Conservation (phyloP, 2,329 filamentous ascomycete species). For the Cordyceps pruinosa region DNA sequence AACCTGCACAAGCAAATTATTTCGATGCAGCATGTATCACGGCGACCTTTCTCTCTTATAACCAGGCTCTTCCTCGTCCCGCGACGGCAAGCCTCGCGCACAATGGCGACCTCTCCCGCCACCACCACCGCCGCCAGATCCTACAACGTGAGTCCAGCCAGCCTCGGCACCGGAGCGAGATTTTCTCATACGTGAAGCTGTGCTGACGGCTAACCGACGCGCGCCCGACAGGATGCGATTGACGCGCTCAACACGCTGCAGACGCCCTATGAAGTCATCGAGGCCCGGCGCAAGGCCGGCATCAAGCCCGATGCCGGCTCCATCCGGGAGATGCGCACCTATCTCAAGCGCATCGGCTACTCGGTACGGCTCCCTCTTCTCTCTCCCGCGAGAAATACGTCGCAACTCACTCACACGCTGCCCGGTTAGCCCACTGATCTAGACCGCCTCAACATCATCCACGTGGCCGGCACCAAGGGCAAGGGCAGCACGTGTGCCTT, state of each 20-base stretch:
- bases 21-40: slow-evolving; percentile 28
- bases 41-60: slow-evolving; percentile 21
- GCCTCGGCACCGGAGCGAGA: no score
- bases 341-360: slow-evolving; percentile 72
- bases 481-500: slow-evolving; percentile 70
- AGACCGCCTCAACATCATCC: slow-evolving; percentile 57
- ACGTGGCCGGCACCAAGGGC: slow-evolving; percentile 70
- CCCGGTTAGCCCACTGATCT: slow-evolving; percentile 38
- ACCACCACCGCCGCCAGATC: slow-evolving; percentile 24
- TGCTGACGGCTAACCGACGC: background rate
- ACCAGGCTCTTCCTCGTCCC: slow-evolving; percentile 12
- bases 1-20: background rate
- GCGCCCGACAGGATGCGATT: slow-evolving; percentile 64
- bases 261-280: slow-evolving; percentile 74
- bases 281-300: slow-evolving; percentile 70
- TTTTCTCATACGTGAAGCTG: no score
- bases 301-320: slow-evolving; percentile 61
- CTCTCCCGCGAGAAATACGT: background rate
- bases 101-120: slow-evolving; percentile 15
- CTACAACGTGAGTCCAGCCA: slow-evolving; percentile 31
- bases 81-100: background rate
- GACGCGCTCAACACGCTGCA: slow-evolving; percentile 83
- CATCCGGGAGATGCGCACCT: slow-evolving; percentile 73
- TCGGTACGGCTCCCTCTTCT: slow-evolving; percentile 33
- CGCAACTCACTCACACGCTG: background rate